Percentiles rank a stretch among this genome's conserved stretches.
phyloP scores from a whole-genome alignment of 2,329 filamentous ascomycete species.

The Colletotrichum sp. region DNA sequence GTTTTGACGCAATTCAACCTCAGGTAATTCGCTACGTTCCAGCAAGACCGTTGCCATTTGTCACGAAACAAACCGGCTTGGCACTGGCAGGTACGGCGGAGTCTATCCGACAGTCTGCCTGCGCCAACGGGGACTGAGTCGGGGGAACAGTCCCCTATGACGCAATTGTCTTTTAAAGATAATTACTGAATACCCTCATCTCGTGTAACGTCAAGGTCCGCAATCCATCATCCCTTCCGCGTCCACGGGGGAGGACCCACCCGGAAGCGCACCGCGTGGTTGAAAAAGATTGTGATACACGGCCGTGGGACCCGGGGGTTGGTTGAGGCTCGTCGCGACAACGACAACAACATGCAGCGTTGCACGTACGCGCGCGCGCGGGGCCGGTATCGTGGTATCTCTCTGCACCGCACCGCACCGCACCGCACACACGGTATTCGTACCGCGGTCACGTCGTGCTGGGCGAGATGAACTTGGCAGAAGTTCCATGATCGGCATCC shows the following conservation, averaged over 20 bases:
- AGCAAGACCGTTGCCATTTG: neutral
- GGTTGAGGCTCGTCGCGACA: conserved; percentile 2
- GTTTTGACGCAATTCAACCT: neutral
- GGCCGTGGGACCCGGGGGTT: conserved; percentile 3
- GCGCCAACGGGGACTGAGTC: neutral
- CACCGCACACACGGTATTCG: neutral
- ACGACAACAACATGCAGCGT: neutral
- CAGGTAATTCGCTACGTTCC: neutral
- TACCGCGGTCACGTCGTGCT: neutral
- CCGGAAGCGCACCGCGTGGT: conserved; percentile 6
- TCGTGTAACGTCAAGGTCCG: conserved; percentile 3
- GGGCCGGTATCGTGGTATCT: neutral
- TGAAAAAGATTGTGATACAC: conserved; percentile 15
- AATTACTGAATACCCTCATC: neutral
- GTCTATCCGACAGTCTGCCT: neutral
- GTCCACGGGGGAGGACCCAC: neutral
- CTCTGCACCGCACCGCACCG: neutral
- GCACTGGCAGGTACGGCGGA: neutral
- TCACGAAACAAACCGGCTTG: neutral
- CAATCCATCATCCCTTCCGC: neutral
- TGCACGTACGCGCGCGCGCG: neutral
- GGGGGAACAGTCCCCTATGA: neutral
- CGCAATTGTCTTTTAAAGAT: neutral
- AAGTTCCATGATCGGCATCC: conserved; percentile 18
- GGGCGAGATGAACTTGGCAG: conserved; percentile 18